Conservation (phyloP, 2,329 filamentous ascomycete genomes). For the Sporothrix protearum region DNA sequence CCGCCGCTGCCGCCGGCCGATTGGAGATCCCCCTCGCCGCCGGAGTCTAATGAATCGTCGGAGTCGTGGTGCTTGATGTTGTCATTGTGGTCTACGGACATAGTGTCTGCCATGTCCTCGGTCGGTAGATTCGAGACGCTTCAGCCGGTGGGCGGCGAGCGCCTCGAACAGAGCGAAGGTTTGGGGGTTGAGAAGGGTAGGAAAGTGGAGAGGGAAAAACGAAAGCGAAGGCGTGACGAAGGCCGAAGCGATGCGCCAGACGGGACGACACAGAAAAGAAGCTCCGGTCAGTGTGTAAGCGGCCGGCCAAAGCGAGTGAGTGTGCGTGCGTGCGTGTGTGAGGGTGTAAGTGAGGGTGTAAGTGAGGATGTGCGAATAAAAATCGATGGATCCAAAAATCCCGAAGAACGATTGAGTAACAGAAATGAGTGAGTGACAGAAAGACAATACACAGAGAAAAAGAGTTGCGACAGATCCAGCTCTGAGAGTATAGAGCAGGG, state of each 20-base stretch:
- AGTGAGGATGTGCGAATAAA: background rate
- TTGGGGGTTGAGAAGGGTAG: constrained; percentile 9
- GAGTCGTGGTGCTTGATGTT: constrained; percentile 56
- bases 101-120: constrained; percentile 61
- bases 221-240: background rate
- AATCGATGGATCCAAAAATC: background rate
- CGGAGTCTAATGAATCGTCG: constrained; percentile 60
- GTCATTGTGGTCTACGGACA: constrained; percentile 63
- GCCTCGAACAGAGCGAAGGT: constrained; percentile 32
- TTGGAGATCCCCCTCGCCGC: constrained; percentile 53
- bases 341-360: background rate
- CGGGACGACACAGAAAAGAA: background rate
- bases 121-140: constrained; percentile 33
- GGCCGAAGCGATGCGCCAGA: constrained; percentile 1
- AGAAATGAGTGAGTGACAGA: constrained; percentile 19
- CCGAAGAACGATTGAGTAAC: constrained; percentile 19
- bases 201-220: constrained; percentile 12
- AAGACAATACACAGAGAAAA: constrained; percentile 18
- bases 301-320: background rate
- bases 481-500: constrained; percentile 8
- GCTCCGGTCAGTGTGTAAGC: background rate
- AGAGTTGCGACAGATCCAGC: constrained; percentile 11
- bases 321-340: background rate
- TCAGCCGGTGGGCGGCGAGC: constrained; percentile 44
- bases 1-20: constrained; percentile 34